Evolutionary conservation across 129 eudicot genomes (phyloP).

Genomic region (Arctium lappa): DNA sequence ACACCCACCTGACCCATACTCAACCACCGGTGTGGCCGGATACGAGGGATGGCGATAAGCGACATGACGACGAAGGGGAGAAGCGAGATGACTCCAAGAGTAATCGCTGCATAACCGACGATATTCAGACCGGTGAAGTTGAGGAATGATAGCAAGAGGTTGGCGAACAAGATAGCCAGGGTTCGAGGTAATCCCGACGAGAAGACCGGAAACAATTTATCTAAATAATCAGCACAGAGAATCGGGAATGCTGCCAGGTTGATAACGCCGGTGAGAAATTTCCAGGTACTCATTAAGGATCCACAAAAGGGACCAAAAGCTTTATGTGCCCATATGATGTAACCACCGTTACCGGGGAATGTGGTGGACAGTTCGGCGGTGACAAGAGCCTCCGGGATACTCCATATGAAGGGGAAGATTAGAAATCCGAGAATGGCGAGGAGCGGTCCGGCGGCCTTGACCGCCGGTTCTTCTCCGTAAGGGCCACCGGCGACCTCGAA

Average conservation of each 20-base stretch:
- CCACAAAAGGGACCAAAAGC: conserved; percentile 54
- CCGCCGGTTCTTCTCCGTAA: conserved; percentile 54
- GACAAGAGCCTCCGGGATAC: conserved; percentile 60
- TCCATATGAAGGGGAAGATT: conserved; percentile 53
- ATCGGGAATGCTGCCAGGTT: conserved; percentile 42
- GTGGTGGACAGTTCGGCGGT: conserved; percentile 58
- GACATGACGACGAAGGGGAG: conserved; percentile 37
- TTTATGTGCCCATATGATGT: conserved; percentile 38
- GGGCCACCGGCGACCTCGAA: conserved; percentile 66
- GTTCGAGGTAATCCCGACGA: conserved; percentile 30
- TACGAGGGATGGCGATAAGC: conserved; percentile 33
- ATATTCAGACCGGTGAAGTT: conserved; percentile 40
- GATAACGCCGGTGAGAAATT: conserved; percentile 38
- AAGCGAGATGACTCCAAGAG: conserved; percentile 37
- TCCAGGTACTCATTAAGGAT: conserved; percentile 44
- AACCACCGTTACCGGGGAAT: conserved; percentile 55
- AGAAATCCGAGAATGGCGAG: conserved; percentile 48
- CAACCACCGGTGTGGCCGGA: conserved; percentile 38
- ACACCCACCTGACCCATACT: conserved; percentile 42
- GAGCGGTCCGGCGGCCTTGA: conserved; percentile 37
- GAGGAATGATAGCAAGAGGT: conserved; percentile 14
- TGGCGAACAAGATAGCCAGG: conserved; percentile 15
- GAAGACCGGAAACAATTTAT: conserved; percentile 35
- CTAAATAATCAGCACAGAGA: conserved; percentile 32
- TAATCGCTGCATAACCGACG: conserved; percentile 36